Conservation (phyloP, 2,329 filamentous ascomycete species). For the Immersiporthe knoxdaviesiana region DNA sequence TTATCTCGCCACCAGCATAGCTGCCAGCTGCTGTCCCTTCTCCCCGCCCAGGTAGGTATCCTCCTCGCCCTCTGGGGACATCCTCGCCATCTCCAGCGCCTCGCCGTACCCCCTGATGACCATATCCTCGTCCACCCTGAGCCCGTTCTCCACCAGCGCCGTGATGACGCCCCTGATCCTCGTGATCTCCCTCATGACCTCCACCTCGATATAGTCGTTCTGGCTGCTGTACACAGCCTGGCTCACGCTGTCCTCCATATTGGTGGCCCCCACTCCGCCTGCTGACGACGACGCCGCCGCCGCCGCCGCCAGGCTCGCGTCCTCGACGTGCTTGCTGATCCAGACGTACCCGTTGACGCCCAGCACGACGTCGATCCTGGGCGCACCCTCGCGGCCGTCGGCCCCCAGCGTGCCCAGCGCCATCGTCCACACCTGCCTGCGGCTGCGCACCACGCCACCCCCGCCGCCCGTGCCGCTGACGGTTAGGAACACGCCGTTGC, state of each 20-base stretch:
- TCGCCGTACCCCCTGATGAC: constrained; percentile 82
- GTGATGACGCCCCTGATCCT: constrained; percentile 80
- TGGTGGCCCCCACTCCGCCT: constrained; percentile 73
- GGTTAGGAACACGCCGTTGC: constrained; percentile 87
- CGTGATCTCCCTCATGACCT: constrained; percentile 86
- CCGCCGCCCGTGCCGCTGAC: constrained; percentile 84
- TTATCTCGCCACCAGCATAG: constrained; percentile 40
- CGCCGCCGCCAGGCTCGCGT: constrained; percentile 50
- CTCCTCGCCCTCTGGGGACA: constrained; percentile 58
- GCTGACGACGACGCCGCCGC: constrained; percentile 50
- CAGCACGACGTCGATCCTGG: constrained; percentile 80
- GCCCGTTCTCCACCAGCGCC: constrained; percentile 78
- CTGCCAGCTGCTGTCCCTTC: constrained; percentile 54
- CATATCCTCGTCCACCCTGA: constrained; percentile 88
- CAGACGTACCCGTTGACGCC: constrained; percentile 98
- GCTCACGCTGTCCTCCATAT: constrained; percentile 84
- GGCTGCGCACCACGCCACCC: constrained; percentile 79
- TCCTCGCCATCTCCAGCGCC: constrained; percentile 73
- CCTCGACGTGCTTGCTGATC: constrained; percentile 82
- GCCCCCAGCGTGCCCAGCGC: constrained; percentile 47
- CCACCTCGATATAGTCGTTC: constrained; percentile 80
- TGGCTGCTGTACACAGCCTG: constrained; percentile 91
- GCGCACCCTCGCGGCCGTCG: constrained; percentile 46
- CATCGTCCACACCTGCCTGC: constrained; percentile 87
- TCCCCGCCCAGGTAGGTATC: constrained; percentile 65